Evolutionary conservation across 2,329 filamentous ascomycete species (phyloP).

Genomic region (Dryadomyces quercivorus): DNA sequence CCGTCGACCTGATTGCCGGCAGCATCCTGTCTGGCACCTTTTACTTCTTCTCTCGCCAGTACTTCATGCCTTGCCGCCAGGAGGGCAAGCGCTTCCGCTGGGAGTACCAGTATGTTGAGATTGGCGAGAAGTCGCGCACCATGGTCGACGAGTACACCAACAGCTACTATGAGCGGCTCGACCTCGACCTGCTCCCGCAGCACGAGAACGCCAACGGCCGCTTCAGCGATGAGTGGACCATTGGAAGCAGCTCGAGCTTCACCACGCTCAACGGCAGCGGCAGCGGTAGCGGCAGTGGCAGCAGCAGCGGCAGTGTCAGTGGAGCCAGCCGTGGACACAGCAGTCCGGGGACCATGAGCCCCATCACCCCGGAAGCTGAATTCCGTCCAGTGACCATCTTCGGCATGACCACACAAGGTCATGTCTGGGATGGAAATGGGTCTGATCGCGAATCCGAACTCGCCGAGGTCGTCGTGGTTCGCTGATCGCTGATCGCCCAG

Average conservation of each 20-base stretch:
- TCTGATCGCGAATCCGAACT: conserved; percentile 28
- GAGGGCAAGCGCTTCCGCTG: conserved; percentile 77
- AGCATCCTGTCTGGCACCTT: conserved; percentile 65
- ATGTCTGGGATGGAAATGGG: conserved; percentile 25
- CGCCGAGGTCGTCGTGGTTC: conserved; percentile 31
- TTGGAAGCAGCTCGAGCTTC: conserved; percentile 70
- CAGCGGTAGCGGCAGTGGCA: conserved; percentile 27
- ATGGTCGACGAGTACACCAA: conserved; percentile 32
- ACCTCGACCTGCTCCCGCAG: conserved; percentile 30
- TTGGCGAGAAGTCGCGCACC: conserved; percentile 44
- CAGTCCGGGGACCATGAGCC: conserved; percentile 37
- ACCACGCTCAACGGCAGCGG: conserved; percentile 25
- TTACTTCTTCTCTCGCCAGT: conserved; percentile 71
- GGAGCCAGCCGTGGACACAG: conserved; percentile 34
- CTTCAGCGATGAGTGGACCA: conserved; percentile 75
- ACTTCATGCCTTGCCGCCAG: conserved; percentile 73
- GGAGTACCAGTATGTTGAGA: conserved; percentile 91
- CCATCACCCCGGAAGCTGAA: conserved; percentile 33
- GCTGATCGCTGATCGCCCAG: conserved; percentile 14
- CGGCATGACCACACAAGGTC: conserved; percentile 24
- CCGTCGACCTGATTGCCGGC: conserved; percentile 79
- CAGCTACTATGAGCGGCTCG: conserved; percentile 31
- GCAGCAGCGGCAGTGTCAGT: conserved; percentile 18
- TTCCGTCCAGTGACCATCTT: conserved; percentile 16
- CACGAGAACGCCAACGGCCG: conserved; percentile 11